Conservation (phyloP, 257 asterid species). For the Lycium ferocissimum region DNA sequence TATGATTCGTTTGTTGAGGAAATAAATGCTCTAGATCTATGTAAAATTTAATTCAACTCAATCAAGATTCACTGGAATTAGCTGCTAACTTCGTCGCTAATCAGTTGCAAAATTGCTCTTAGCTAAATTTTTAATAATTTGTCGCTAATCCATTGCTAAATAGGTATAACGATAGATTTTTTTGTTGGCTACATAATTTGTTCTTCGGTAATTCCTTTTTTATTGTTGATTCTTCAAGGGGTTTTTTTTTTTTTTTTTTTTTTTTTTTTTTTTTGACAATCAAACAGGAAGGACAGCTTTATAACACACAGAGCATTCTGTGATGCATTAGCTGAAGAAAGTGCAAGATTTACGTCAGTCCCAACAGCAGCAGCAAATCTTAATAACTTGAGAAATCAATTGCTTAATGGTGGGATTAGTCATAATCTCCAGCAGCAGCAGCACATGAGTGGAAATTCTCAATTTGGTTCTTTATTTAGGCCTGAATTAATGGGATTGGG, state of each 20-base stretch:
- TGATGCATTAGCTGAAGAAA: conserved; percentile 86
- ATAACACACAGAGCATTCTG: conserved; percentile 93
- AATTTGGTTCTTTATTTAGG: conserved; percentile 44
- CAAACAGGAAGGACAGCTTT: conserved; percentile 87
- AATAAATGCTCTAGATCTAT: conserved; percentile 30
- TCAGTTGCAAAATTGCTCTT: not conserved
- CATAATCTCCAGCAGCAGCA: conserved; percentile 36
- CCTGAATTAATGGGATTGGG: conserved; percentile 45
- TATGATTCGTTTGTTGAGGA: conserved; percentile 31
- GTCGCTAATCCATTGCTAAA: not conserved
- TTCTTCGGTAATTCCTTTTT: not conserved
- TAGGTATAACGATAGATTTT: not conserved
- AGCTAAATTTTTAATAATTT: not conserved
- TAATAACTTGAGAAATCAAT: conserved; percentile 64
- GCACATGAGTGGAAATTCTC: conserved; percentile 39
- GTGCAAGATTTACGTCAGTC: conserved; percentile 63
- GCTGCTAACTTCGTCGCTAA: too few species aligned
- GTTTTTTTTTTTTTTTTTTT: not conserved
- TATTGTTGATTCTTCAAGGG: not conserved
- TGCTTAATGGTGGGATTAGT: conserved; percentile 42
- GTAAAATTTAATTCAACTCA: not conserved
- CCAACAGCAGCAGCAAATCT: conserved; percentile 49
- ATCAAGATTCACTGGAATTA: too few species aligned
- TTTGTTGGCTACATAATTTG: not conserved
- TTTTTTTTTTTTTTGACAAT: not conserved